Conservation (phyloP, 495 filamentous ascomycete species). For the Thozetella sp. region DNA sequence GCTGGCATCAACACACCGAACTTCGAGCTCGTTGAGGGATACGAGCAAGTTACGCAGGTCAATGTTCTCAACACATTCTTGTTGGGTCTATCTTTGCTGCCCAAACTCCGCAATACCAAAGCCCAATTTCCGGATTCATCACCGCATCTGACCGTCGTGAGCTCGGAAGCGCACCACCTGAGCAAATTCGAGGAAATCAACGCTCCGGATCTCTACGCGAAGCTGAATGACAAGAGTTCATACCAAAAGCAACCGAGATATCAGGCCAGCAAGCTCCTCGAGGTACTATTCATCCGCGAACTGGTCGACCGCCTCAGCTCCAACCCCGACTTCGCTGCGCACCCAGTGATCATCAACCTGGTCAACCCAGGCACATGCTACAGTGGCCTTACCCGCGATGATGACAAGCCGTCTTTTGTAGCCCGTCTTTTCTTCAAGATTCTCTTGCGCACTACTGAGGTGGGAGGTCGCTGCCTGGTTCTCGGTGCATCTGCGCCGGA, state of each 20-base stretch:
- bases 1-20: slow-evolving; percentile 38
- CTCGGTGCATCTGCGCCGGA: background rate
- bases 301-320: background rate
- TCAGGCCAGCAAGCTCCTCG: background rate
- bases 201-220: slow-evolving; percentile 19
- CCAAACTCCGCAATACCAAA: slow-evolving; percentile 30
- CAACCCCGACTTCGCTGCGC: background rate
- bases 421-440: background rate
- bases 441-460: slow-evolving; percentile 4
- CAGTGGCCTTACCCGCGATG: background rate
- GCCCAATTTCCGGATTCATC: slow-evolving; percentile 12
- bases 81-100: slow-evolving; percentile 36
- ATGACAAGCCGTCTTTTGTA: background rate
- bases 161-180: slow-evolving; percentile 36
- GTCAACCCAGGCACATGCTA: background rate
- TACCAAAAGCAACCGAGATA: slow-evolving; percentile 12
- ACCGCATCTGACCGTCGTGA: slow-evolving; percentile 28
- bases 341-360: background rate
- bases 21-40: slow-evolving; percentile 31
- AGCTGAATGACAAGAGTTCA: slow-evolving; percentile 26
- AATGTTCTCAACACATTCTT: slow-evolving; percentile 46
- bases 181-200: slow-evolving; percentile 30
- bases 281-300: background rate
- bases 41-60: slow-evolving; percentile 44
- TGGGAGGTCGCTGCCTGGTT: slow-evolving; percentile 1